Evolutionary conservation across 371 early-diverging fungal genomes (phyloP), one percentile per base, ranked within the genome.

Genomic region (Capillidium rhysosporum): DNA sequence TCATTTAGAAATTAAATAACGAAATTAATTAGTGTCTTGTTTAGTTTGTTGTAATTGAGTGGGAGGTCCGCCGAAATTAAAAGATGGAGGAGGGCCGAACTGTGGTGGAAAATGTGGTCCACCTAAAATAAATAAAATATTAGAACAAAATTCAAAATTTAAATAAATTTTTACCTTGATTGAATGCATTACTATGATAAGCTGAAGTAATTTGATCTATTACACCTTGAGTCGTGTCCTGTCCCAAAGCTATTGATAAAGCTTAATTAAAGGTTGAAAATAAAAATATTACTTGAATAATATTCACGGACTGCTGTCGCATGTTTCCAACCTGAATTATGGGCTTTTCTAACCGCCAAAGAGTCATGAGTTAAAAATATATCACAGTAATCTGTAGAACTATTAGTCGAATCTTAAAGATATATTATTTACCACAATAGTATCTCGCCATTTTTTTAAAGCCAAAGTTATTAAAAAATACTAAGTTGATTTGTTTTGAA

Each of bases 251-350:
- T 23, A 18, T 43, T 23, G 7, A 29, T 20, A 29, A 48, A 48
- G 48, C 7, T 48, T 29, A 23, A 24, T n/a, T 8, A 14, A 7
- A 21, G 23, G 5, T 48, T 8, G 14, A 14, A 16, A 43, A 43
- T 14, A 18, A 14, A 18, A 18, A 26, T 12, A 18, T 43, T 66
- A 83, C 84, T 80, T 41, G 76, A 72, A 64, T 86, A 88, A 65
- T 88, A 86, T 41, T 80, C 80, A 65, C 73, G 61, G 54, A 77
- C 78, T 43, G 74, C 72, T 49, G 73, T 59, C 57, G 79, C 69
- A 63, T 94, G 95, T 62, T 89, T 92, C 77, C 89, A 89, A 41
- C 95, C 95, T 23, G 80, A 72, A 70, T 92, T 92, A 67, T 94
- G 95, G 4, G 88, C 85, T 62, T 87, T 88, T 46, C 93, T 71